A percentile compares a stretch with the other conserved stretches of the same genome.
phyloP scores from a whole-genome alignment of 2,329 filamentous ascomycete species.

The Alternaria sp. region DNA sequence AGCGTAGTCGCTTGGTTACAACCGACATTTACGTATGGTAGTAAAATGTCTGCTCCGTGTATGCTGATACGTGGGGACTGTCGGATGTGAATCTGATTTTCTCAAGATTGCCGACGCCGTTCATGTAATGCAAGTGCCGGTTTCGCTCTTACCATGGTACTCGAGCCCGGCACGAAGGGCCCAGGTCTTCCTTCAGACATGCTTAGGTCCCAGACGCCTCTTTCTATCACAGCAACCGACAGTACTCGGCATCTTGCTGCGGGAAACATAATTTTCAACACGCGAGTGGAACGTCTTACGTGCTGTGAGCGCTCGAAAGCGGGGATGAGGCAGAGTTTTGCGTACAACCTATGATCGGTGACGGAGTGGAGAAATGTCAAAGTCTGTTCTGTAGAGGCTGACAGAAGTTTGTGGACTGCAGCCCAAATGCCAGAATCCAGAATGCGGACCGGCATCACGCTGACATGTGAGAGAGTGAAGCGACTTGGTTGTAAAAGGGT shows the following conservation, averaged over 20 bases:
- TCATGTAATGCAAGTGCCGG: background rate
- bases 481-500: background rate
- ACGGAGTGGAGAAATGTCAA: background rate
- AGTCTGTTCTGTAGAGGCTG: background rate
- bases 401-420: background rate
- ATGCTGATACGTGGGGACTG: background rate
- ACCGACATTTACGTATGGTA: background rate
- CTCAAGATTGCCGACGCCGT: background rate
- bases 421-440: background rate
- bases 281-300: background rate
- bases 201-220: background rate
- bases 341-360: background rate
- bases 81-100: background rate
- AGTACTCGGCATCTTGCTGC: background rate
- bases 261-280: background rate
- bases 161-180: background rate
- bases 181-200: background rate
- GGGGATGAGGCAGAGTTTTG: background rate
- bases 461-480: background rate
- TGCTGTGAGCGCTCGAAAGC: background rate
- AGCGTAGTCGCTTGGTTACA: background rate
- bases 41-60: background rate
- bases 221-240: background rate
- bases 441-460: background rate
- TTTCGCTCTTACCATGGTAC: background rate